These are phyloP conservation scores for Mucor sp. DNA, from an alignment of 371 early-diverging fungal species.

Conservation along the genomic window DNA sequence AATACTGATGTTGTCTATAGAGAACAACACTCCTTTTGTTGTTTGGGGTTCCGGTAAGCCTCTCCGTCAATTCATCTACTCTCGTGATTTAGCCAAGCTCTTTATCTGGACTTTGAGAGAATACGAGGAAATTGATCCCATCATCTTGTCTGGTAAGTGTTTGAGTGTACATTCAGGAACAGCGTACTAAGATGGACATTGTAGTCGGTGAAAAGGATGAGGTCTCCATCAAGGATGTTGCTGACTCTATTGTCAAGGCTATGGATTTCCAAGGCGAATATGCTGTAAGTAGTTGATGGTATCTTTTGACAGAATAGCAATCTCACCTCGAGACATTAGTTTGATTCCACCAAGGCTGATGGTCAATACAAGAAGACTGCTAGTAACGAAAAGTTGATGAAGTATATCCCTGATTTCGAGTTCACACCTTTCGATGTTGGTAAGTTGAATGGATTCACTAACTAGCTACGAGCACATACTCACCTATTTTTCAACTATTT, in stretches of 20 bases:
- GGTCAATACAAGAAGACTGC: slow-evolving; percentile 91
- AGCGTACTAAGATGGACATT: background rate
- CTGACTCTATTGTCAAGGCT: slow-evolving; percentile 73
- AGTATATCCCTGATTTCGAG: slow-evolving; percentile 75
- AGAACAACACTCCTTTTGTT: slow-evolving; percentile 74
- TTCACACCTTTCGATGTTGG: slow-evolving; percentile 82
- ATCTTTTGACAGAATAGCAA: background rate
- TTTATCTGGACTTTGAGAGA: slow-evolving; percentile 84
- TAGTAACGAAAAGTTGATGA: slow-evolving; percentile 77
- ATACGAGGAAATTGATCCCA: slow-evolving; percentile 80
- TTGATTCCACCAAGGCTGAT: slow-evolving; percentile 79
- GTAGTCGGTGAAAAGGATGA: slow-evolving; percentile 82
- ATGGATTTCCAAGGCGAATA: slow-evolving; percentile 71
- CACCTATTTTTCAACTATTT: slow-evolving; percentile 10
- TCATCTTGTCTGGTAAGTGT: slow-evolving; percentile 78
- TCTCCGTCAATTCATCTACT: slow-evolving; percentile 88
- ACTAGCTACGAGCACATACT: background rate
- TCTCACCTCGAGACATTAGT: slow-evolving; percentile 29
- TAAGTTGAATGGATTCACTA: slow-evolving; percentile 20
- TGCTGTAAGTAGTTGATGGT: slow-evolving; percentile 27
- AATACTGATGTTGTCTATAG: slow-evolving; percentile 29
- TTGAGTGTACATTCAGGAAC: background rate
- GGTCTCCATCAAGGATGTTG: slow-evolving; percentile 81
- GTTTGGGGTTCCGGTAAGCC: slow-evolving; percentile 84
- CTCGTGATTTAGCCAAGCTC: slow-evolving; percentile 81